Percentiles rank a stretch among this genome's conserved stretches.
Evolutionary conservation across 139 green algal genomes (phyloP).

Genomic region (Closterium sp.): DNA sequence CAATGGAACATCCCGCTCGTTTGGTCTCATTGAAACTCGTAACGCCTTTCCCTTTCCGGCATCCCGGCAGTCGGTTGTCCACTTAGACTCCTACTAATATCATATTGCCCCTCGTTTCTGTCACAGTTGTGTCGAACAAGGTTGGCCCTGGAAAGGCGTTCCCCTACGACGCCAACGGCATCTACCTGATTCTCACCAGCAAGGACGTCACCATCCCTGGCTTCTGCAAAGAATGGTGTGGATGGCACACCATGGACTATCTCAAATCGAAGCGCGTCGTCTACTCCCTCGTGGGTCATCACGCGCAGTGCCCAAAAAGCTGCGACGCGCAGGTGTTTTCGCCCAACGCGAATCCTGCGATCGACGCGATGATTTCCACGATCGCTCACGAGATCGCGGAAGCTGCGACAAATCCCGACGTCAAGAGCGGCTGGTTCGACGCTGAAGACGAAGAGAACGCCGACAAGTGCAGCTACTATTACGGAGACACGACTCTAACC

Average conservation of each 20-base stretch:
- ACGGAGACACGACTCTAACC: not conserved
- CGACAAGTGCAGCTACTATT: not conserved
- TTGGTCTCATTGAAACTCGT: no score
- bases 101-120: not conserved
- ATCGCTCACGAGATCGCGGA: constrained; percentile 8
- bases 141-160: not conserved
- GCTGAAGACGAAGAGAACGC: not conserved
- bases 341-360: not conserved
- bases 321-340: not conserved
- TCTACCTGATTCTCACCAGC: not conserved
- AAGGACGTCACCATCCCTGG: not conserved
- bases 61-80: not conserved
- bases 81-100: not conserved
- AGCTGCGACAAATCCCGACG: not conserved
- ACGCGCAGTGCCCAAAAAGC: not conserved
- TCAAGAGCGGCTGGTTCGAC: not conserved
- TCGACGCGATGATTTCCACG: constrained; percentile 1
- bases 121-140: not conserved
- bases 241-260: not conserved
- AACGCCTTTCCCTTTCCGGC: not conserved
- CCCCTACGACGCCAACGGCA: not conserved
- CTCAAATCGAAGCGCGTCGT: not conserved
- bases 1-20: not conserved
- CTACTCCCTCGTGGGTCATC: not conserved
- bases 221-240: not conserved